Evolutionary conservation across 179 eudicot species (phyloP).

Genomic region (Heliamphora pulchella): DNA sequence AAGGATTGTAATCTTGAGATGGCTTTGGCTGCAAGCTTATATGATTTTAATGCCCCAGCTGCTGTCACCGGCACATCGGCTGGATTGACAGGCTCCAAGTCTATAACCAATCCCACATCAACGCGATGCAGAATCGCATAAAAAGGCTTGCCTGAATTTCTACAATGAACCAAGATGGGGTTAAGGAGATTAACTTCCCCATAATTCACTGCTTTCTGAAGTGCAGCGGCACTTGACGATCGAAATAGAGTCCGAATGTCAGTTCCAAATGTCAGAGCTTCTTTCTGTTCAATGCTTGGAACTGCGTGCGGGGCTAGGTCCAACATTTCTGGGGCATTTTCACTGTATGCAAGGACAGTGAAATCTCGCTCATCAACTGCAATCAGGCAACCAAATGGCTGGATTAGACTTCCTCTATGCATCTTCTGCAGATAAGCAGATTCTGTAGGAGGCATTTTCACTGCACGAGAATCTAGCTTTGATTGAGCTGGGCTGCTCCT

Average conservation of each 20-base stretch:
- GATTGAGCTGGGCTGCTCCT: constrained; percentile 54
- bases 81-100: constrained; percentile 67
- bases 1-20: constrained; percentile 64
- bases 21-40: constrained; percentile 79
- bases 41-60: constrained; percentile 69
- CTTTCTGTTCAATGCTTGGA: constrained; percentile 64
- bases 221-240: constrained; percentile 53
- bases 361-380: constrained; percentile 59
- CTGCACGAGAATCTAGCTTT: constrained; percentile 41
- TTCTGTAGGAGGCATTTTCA: constrained; percentile 64
- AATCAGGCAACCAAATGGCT: constrained; percentile 83
- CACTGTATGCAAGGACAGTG: constrained; percentile 61
- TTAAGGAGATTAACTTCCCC: constrained; percentile 66
- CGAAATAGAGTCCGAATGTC: constrained; percentile 63
- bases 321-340: constrained; percentile 81
- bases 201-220: constrained; percentile 55
- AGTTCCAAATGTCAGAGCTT: constrained; percentile 55
- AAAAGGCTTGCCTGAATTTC: constrained; percentile 56
- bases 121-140: constrained; percentile 72
- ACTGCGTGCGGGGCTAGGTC: constrained; percentile 64
- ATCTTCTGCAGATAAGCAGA: constrained; percentile 70
- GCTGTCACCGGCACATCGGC: constrained; percentile 58
- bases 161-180: constrained; percentile 67
- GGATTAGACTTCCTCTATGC: constrained; percentile 74
- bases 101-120: constrained; percentile 77